Evolutionary conservation across 2,329 filamentous ascomycete species (phyloP), one percentile per base, ranked within the genome.

Genomic region (Fusarium sp.): DNA sequence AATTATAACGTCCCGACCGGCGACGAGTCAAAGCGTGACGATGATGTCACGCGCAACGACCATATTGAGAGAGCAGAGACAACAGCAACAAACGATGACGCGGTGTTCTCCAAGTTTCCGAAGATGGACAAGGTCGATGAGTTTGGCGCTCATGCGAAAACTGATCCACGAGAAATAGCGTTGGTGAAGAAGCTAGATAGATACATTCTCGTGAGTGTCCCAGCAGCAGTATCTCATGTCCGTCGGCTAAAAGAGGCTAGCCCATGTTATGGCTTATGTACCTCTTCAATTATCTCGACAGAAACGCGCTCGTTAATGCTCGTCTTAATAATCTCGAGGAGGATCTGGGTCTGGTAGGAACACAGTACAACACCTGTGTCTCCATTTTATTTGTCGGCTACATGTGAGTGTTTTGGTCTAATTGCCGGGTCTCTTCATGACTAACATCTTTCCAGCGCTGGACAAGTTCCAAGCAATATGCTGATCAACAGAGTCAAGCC

Each of bases 261-360:
- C 77, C 78, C 0, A 79, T 79, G 56, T 27, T 80, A 4, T 80
- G 78, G 69, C 67, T 78, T 11, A 82, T 84, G 75, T 84, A 83
- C n/a, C 78, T 80, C 2, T 72, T 80, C 38, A 80, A 80, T 38
- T 80, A 80, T 41, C 77, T 85, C 4, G 84, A 87, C 62, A 78
- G 84, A 16, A 86, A 86, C 54, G 86, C 88, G 40, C 86, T 89
- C 58, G 86, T 87, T 7, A 85, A 86, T 20, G 87, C 87, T 4
- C 80, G 83, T 25, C 75, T 90, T 6, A 84, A 87, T 59, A 84
- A 84, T 3, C 77, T 90, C 3, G 83, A 87, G 44, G 79, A 83
- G 8, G 86, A 89, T 45, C 76, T 90, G 3, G 77, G 81, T 2
- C 75, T 89, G 29, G 75, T 77, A 1, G 83, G 82, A 7, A 65